A percentile compares a stretch with the other conserved stretches of the same genome.
phyloP scores from a whole-genome alignment of 768 basidiomycete genomes.

The Lentinula guzmanii region DNA sequence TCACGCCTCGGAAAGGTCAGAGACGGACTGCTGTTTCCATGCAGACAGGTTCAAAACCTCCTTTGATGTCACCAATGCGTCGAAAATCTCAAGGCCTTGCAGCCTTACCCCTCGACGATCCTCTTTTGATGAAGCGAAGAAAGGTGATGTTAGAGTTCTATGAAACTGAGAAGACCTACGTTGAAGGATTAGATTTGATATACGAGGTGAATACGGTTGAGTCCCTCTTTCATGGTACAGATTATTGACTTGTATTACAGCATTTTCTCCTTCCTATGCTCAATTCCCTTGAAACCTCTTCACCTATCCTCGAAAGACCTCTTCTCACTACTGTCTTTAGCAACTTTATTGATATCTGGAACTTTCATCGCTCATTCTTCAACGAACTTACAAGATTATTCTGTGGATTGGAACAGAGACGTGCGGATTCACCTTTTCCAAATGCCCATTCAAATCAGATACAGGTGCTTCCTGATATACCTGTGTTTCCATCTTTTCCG shows the following conservation, averaged over 20 bases:
- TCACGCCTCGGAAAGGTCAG: conserved; percentile 15
- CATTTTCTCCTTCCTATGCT: conserved; percentile 82
- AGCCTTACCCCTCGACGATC: conserved; percentile 36
- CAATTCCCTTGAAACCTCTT: conserved; percentile 54
- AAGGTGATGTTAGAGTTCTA: conserved; percentile 78
- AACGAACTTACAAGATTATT: conserved; percentile 47
- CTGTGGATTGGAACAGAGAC: conserved; percentile 10
- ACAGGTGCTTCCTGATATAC: background rate
- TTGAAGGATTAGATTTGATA: conserved; percentile 77
- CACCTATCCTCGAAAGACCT: conserved; percentile 54
- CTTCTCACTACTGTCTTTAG: conserved; percentile 74
- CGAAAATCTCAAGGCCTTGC: background rate
- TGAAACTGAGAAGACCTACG: conserved; percentile 75
- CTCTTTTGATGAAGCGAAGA: conserved; percentile 47
- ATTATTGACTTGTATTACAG: conserved; percentile 27
- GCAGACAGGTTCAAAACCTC: background rate
- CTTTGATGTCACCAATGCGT: background rate
- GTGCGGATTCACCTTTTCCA: conserved; percentile 5
- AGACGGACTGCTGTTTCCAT: background rate
- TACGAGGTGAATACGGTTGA: conserved; percentile 56
- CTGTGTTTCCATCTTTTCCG: conserved; percentile 36
- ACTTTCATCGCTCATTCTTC: conserved; percentile 73
- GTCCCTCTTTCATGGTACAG: background rate
- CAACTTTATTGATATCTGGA: conserved; percentile 91
- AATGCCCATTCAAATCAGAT: conserved; percentile 15